Conservation (phyloP, 78 protist species). For the Dictyostelium firmibasis region DNA sequence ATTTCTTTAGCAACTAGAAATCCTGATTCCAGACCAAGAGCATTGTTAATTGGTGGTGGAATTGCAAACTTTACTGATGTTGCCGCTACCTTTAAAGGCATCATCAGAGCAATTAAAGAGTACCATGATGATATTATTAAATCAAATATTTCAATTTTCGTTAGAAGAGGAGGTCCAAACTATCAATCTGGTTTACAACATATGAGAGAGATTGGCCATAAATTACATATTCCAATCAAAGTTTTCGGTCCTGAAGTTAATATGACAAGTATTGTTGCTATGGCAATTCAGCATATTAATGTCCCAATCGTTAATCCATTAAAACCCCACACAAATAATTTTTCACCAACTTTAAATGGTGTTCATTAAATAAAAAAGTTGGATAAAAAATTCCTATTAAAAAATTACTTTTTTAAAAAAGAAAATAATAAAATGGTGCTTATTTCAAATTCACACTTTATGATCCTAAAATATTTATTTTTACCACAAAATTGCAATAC, state of each 20-base stretch:
- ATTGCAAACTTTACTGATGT: conserved; percentile 97
- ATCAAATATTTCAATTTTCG: conserved; percentile 80
- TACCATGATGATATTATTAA: conserved; percentile 34
- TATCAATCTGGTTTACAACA: conserved; percentile 92
- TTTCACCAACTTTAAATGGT: conserved; percentile 13
- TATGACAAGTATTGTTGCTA: conserved; percentile 59
- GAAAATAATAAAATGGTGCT: too few species aligned
- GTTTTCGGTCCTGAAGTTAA: conserved; percentile 72
- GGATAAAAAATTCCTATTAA: too few species aligned
- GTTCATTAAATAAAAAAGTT: conserved; percentile 7
- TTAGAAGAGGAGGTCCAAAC: conserved; percentile 97
- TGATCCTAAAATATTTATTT: too few species aligned
- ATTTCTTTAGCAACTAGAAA: conserved; percentile 70
- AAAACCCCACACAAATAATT: not conserved
- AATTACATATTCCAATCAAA: conserved; percentile 56
- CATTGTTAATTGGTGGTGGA: conserved; percentile 96
- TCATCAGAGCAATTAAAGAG: conserved; percentile 84
- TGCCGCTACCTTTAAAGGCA: conserved; percentile 94
- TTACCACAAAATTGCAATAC: too few species aligned
- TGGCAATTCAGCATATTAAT: conserved; percentile 64
- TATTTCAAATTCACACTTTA: too few species aligned
- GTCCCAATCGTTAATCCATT: not conserved
- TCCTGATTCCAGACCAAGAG: conserved; percentile 78
- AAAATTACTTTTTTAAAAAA: too few species aligned
- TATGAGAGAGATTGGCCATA: conserved; percentile 88